Percentiles rank a stretch among this genome's conserved stretches.
Conservation (phyloP, 2,329 filamentous ascomycete genomes). For the Exutisphaerella laricina region DNA sequence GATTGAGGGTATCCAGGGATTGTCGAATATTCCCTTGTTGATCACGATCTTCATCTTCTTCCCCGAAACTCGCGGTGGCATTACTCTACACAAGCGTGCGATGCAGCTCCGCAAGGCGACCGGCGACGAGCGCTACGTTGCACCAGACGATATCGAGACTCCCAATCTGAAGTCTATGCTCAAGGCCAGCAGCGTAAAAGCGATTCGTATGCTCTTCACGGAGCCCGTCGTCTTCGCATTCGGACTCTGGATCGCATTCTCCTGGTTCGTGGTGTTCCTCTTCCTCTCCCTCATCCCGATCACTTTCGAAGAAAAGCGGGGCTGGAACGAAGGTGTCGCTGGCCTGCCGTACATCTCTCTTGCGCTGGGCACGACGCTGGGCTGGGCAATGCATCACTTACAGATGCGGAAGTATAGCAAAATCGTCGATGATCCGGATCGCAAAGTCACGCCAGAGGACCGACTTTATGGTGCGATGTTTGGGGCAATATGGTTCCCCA, state of each 20-base stretch:
- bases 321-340: slow-evolving; percentile 47
- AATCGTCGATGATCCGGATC: slow-evolving; percentile 35
- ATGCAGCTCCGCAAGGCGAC: slow-evolving; percentile 44
- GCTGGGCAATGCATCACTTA: slow-evolving; percentile 45
- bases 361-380: slow-evolving; percentile 45
- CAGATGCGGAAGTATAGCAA: slow-evolving; percentile 49
- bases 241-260: slow-evolving; percentile 49
- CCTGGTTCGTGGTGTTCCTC: slow-evolving; percentile 51
- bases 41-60: slow-evolving; percentile 43
- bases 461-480: slow-evolving; percentile 47
- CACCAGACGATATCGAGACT: slow-evolving; percentile 48
- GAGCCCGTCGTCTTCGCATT: slow-evolving; percentile 48
- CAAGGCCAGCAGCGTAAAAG: slow-evolving; percentile 48
- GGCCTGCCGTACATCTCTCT: slow-evolving; percentile 51
- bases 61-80: slow-evolving; percentile 45
- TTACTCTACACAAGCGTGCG: slow-evolving; percentile 47
- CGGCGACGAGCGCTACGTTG: slow-evolving; percentile 47
- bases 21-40: slow-evolving; percentile 47
- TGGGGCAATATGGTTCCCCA: slow-evolving; percentile 44
- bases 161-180: slow-evolving; percentile 44
- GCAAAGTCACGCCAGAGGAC: slow-evolving; percentile 40
- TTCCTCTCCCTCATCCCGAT: slow-evolving; percentile 50
- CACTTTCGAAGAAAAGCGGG: slow-evolving; percentile 48
- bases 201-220: slow-evolving; percentile 45
- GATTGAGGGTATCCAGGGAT: slow-evolving; percentile 51